Evolutionary conservation across 768 basidiomycete species (phyloP), one percentile per base, ranked within the genome.

Genomic region (Pleurotus pulmonarius): DNA sequence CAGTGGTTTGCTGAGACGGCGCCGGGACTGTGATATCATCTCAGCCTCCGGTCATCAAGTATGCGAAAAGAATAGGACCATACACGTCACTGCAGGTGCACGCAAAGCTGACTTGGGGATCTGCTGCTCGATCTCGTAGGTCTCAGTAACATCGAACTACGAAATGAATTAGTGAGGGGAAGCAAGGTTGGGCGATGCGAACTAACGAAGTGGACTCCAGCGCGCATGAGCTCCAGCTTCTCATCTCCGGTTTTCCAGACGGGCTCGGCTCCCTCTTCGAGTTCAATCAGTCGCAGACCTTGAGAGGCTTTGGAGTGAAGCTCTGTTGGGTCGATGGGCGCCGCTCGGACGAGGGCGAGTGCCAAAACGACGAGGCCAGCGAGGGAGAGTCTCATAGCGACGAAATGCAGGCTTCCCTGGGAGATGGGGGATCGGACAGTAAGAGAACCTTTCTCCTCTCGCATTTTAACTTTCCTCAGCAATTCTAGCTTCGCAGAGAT

Each of bases 71-170:
- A 24, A 51, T 29, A 15, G 39, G 34, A 20, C 57, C 67, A 55
- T 56, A 74, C 74, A 74, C 1, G 68, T 65, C 9, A 65, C 58
- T 41, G 67, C 66, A 7, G 60, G 61, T 41, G 58, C 60, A 37
- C 59, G 65, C 18, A 43, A 41, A 20, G 46, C 46, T 15, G 56
- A 49, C 9, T 58, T 45, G 6, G 65, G 55, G 11, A 58, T 56
- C 51, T 65, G 52, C 55, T 70, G 62, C 56, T 76, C 69, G 26
- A 63, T 29, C 58, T 73, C 71, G 38, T 73, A 75, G 15, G 70
- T 69, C 45, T 76, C 70, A 3, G 75, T 75, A 16, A 76, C 70
- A 61, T 75, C 75, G 56, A 77, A 75, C 75, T 75, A 48, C 16
- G 16, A 38, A 13, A 15, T 20, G 54, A 3, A 25, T 43, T 7